Conservation (phyloP, 371 early-diverging fungal species). For the Capillidium rhysosporum region DNA sequence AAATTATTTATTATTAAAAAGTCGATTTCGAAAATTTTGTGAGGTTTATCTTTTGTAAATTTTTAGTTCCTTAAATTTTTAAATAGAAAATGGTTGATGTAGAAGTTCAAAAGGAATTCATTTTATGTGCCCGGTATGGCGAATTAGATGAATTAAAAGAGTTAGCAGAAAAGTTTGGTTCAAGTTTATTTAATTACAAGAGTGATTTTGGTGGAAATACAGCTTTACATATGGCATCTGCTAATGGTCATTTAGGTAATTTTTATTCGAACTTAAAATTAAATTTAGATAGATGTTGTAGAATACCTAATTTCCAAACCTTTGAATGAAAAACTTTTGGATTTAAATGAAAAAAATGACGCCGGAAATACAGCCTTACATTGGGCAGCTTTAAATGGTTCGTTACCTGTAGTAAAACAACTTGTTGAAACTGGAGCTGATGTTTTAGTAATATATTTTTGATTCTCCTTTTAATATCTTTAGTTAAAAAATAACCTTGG, state of each 20-base stretch:
- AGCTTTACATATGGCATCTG: slow-evolving; percentile 65
- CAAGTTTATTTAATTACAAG: background rate
- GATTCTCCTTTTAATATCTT: background rate
- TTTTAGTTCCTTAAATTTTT: no score
- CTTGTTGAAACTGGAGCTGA: slow-evolving; percentile 38
- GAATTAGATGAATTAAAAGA: slow-evolving; percentile 28
- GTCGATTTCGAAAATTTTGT: no score
- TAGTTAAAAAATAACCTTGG: slow-evolving; percentile 40
- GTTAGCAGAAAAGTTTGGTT: background rate
- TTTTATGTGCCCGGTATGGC: slow-evolving; percentile 39
- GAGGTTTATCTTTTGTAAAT: no score
- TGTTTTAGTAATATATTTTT: slow-evolving; percentile 24
- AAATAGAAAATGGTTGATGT: no score
- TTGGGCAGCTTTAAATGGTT: slow-evolving; percentile 75
- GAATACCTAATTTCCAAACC: slow-evolving; percentile 11
- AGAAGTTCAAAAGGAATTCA: slow-evolving; percentile 13
- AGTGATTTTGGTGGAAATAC: slow-evolving; percentile 19
- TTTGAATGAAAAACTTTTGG: background rate
- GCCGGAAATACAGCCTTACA: slow-evolving; percentile 69
- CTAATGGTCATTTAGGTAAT: slow-evolving; percentile 56
- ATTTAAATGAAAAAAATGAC: slow-evolving; percentile 25
- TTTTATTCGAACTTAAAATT: background rate
- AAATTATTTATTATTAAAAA: no score
- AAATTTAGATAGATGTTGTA: slow-evolving; percentile 11
- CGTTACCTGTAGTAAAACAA: slow-evolving; percentile 33